A percentile compares a stretch with the other conserved stretches of the same genome.
These are phyloP conservation scores for Adenanthera pavonina DNA, from an alignment of 306 rosid genomes.

Conservation along the genomic window DNA sequence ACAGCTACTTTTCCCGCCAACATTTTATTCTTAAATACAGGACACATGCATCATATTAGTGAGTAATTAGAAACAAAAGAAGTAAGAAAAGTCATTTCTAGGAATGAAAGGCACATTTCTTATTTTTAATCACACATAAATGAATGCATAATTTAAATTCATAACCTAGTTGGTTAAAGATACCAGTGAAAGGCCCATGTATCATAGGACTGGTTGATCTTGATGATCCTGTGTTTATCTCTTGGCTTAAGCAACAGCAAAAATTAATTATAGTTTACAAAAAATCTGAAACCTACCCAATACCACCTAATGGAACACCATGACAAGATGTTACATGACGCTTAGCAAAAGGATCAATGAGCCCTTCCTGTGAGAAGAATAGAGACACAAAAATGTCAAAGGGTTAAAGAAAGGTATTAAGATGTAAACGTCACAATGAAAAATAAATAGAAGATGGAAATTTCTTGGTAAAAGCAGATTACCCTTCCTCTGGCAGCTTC, in stretches of 20 bases:
- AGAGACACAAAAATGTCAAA: conserved; percentile 32
- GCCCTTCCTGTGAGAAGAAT: conserved; percentile 49
- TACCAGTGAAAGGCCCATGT: conserved; percentile 16
- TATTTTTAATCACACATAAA: not conserved
- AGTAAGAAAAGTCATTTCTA: not conserved
- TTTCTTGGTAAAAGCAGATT: conserved; percentile 39
- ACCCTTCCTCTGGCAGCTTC: conserved; percentile 80
- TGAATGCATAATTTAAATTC: not conserved
- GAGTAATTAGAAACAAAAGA: not conserved
- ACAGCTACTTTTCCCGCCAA: conserved; percentile 5
- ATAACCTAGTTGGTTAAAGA: conserved; percentile 23
- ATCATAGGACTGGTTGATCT: conserved; percentile 2
- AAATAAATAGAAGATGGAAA: conserved; percentile 27
- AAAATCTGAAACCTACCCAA: conserved; percentile 67
- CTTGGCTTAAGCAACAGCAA: conserved; percentile 24
- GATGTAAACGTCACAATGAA: conserved; percentile 35
- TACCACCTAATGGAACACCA: conserved; percentile 89
- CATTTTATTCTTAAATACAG: conserved; percentile 13
- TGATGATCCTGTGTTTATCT: conserved; percentile 4
- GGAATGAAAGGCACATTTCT: not conserved
- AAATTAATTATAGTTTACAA: conserved; percentile 19
- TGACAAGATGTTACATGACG: conserved; percentile 64
- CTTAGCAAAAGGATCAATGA: conserved; percentile 74
- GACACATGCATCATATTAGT: conserved; percentile 3
- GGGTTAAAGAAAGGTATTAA: conserved; percentile 19